Conservation (phyloP, 148 eudicot species). For the Fallopia convolvulus region DNA sequence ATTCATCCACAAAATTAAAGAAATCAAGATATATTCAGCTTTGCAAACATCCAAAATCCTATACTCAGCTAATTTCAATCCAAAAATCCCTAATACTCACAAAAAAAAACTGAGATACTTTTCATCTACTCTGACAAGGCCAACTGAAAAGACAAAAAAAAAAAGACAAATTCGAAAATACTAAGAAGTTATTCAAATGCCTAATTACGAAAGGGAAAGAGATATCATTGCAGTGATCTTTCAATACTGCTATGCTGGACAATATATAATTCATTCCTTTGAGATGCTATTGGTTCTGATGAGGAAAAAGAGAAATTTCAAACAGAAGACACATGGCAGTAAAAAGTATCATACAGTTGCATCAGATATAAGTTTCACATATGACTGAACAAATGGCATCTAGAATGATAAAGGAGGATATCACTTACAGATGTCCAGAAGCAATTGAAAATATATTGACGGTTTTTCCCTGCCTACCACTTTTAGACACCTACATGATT, state of each 20-base stretch:
- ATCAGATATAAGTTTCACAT: background rate
- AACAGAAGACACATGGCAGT: background rate
- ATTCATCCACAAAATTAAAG: background rate
- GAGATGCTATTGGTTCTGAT: background rate
- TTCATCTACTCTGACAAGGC: background rate
- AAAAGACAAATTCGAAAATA: background rate
- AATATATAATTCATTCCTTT: background rate
- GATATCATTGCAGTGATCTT: background rate
- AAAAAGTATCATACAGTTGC: background rate
- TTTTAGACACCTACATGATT: constrained; percentile 41
- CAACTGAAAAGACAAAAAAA: background rate
- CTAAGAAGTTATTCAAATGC: background rate
- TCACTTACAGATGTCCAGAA: constrained; percentile 92
- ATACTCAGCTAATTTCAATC: background rate
- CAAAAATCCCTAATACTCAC: background rate
- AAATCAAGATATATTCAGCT: background rate
- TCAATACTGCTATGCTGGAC: background rate
- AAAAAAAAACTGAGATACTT: background rate
- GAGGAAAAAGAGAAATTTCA: background rate
- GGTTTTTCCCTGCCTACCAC: constrained; percentile 61
- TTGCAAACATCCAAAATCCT: background rate
- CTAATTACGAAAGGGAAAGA: background rate
- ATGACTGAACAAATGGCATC: background rate
- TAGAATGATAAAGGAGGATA: constrained; percentile 10
- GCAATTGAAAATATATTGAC: constrained; percentile 93